phyloP scores from a whole-genome alignment of 768 basidiomycete genomes.

The Saitozyma sp. region DNA sequence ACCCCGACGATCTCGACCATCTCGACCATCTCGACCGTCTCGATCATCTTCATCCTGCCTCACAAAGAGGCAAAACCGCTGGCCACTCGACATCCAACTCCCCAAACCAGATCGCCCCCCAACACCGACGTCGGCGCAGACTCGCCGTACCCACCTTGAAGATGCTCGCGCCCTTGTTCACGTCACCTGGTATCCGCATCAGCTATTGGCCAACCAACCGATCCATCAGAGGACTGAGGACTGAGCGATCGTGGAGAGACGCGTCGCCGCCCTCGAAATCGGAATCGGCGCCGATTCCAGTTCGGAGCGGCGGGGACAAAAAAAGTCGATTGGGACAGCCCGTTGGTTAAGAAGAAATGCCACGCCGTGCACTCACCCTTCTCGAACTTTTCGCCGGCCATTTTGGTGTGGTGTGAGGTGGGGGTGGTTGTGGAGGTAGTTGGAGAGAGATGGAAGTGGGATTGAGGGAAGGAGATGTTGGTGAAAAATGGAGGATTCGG shows the following conservation, averaged over 20 bases:
- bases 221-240: no score
- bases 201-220: background rate
- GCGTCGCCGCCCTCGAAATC: background rate
- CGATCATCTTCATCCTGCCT: no score
- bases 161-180: conserved; percentile 83
- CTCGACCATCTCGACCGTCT: no score
- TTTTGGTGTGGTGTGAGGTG: conserved; percentile 9
- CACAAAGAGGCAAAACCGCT: background rate
- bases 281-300: background rate
- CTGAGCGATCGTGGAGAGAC: no score
- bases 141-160: conserved; percentile 83
- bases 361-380: conserved; percentile 10
- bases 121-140: background rate
- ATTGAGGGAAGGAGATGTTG: background rate
- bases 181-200: conserved; percentile 62
- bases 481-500: background rate
- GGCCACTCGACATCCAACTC: background rate
- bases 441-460: conserved; percentile 3
- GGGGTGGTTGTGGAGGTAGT: background rate
- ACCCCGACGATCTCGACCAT: no score
- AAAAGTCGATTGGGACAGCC: background rate
- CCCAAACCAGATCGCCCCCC: background rate
- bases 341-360: background rate
- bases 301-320: no score
- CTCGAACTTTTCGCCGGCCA: conserved; percentile 23